Conservation (phyloP, 805 yeast genomes). For the Suhomyces faveliae region DNA sequence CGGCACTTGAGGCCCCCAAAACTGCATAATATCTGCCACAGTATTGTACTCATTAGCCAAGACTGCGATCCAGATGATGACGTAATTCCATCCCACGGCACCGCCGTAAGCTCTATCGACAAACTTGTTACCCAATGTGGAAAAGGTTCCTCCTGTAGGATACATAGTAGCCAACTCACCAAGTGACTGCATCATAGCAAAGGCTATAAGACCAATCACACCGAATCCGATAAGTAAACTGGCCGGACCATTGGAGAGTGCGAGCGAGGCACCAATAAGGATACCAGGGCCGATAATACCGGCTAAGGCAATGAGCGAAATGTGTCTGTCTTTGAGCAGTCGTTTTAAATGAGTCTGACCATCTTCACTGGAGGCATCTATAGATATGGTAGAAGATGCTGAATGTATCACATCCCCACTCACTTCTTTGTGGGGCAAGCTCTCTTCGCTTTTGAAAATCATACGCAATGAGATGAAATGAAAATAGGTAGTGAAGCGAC, state of each 20-base stretch:
- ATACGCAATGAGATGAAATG: too few relatives aligned
- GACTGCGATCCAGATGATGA: constrained; percentile 56
- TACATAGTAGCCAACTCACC: constrained; percentile 57
- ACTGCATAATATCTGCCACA: constrained; percentile 47
- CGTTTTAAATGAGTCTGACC: constrained; percentile 12
- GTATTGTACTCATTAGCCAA: constrained; percentile 56
- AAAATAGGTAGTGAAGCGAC: too few relatives aligned
- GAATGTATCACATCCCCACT: neutral
- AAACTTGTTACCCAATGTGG: constrained; percentile 49
- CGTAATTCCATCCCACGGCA: constrained; percentile 52
- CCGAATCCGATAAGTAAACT: constrained; percentile 52
- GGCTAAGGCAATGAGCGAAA: constrained; percentile 52
- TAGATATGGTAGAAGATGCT: neutral
- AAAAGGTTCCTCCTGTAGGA: constrained; percentile 53
- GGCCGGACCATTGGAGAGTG: constrained; percentile 51
- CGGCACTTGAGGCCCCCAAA: constrained; percentile 53
- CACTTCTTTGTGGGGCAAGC: neutral
- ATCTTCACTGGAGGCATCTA: constrained; percentile 8
- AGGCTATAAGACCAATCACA: constrained; percentile 51
- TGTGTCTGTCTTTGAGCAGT: constrained; percentile 46
- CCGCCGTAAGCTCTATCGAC: constrained; percentile 59
- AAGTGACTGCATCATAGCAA: constrained; percentile 53
- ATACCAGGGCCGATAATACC: constrained; percentile 64
- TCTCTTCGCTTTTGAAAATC: neutral
- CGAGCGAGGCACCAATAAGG: constrained; percentile 52